Evolutionary conservation across 768 basidiomycete species (phyloP), one percentile per base, ranked within the genome.

Genomic region (Imleria badia): DNA sequence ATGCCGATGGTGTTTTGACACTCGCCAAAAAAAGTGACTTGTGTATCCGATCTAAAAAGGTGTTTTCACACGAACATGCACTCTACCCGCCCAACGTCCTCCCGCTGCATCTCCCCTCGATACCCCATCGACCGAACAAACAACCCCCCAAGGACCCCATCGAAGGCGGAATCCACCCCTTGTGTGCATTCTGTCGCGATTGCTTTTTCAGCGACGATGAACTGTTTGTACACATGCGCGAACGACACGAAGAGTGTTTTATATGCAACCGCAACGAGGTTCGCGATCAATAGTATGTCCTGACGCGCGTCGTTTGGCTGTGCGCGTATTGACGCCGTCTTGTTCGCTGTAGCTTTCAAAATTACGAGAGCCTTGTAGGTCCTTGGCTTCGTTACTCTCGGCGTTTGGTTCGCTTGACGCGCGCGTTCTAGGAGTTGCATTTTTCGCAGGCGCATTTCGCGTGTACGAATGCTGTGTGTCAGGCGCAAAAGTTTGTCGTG

Each of bases 161-260:
- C 12, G 88, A 89, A 54, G 85, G 88, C 12, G 88, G 86, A 2
- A 66, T 83, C 1, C 91, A 94, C 60, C 91, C 91, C 0, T 61
- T 89, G 2, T 95, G 92, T 69, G 83, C 84, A 63, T 98, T 98
- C 69, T 97, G 94, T 63, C 83, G 82, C n/a, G 89, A 93, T 61
- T 94, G 90, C 62, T 94, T 89, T 78, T 97, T 95, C 67, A 76
- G 87, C n/a, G 87, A 88, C 51, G 96, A 98, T 65, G 94, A 94
- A 63, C 74, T 98, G n/a, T 97, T 86, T 68, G 76, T 85, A 22
- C 97, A 99, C 70, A 91, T 98, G 87, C 83, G 95, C 48, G 87
- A 94, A 66, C 78, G 77, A 45, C 96, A 99, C 72, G 96, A 99
- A 70, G 95, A 98, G 65, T 98, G 96, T 68, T 97, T 97, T 61